Evolutionary conservation across 768 basidiomycete species (phyloP).

Genomic region (Leccinum olivaceopallidum): DNA sequence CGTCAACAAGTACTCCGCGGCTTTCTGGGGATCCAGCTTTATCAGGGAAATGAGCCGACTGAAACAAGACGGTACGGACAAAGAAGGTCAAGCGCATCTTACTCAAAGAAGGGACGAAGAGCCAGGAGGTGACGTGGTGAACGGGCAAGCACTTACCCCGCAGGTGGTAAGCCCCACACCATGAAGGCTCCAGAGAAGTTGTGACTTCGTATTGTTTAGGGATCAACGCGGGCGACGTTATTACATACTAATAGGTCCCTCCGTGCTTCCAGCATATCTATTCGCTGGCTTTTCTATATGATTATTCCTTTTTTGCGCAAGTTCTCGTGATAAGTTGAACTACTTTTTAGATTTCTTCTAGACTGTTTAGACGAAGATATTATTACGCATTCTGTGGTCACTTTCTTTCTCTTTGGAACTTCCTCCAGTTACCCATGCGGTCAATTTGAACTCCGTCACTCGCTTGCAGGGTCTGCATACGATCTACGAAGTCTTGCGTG

Average conservation of each 20-base stretch:
- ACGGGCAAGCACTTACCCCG: conserved; percentile 37
- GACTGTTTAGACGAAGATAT: conserved; percentile 21
- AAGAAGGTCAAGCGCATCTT: conserved; percentile 36
- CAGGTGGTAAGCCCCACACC: conserved; percentile 37
- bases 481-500: conserved; percentile 17
- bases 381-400: conserved; percentile 14
- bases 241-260: conserved; percentile 23
- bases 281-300: conserved; percentile 39
- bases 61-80: conserved; percentile 38
- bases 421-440: conserved; percentile 10
- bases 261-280: conserved; percentile 28
- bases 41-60: conserved; percentile 81
- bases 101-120: conserved; percentile 37
- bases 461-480: conserved; percentile 13
- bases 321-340: conserved; percentile 16
- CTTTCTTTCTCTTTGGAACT: conserved; percentile 19
- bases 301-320: conserved; percentile 39
- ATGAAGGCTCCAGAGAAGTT: conserved; percentile 30
- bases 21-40: conserved; percentile 91
- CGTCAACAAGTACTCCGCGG: conserved; percentile 91
- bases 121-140: conserved; percentile 39
- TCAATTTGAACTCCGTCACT: conserved; percentile 8
- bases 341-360: conserved; percentile 31
- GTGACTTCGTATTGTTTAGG: conserved; percentile 34
- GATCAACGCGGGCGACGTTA: conserved; percentile 21